Percentiles rank a stretch among this genome's conserved stretches.
Evolutionary conservation across 331 rosid species (phyloP).

Genomic region (Acacia pycnantha): DNA sequence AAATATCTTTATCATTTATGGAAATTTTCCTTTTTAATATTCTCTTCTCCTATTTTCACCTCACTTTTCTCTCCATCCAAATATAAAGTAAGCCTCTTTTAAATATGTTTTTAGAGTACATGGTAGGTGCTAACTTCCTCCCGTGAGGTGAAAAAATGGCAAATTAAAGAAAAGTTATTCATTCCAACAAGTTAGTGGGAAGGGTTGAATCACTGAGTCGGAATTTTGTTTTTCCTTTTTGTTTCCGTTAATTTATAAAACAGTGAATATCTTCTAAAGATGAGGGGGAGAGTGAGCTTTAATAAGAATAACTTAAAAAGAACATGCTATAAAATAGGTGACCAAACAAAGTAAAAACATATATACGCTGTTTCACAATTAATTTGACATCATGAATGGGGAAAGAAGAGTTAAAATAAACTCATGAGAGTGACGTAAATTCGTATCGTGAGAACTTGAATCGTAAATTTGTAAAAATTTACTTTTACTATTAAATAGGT

Average conservation of each 20-base stretch:
- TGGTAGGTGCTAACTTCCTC: no score
- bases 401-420: neutral
- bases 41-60: rapidly evolving
- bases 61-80: no score
- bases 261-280: neutral
- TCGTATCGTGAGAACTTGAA: no score
- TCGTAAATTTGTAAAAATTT: no score
- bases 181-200: no score
- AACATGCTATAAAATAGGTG: neutral
- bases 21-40: no score
- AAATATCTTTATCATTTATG: no score
- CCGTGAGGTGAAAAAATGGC: no score
- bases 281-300: neutral
- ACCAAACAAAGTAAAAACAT: neutral
- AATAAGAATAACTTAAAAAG: neutral
- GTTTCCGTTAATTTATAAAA: neutral
- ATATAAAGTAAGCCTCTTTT: no score
- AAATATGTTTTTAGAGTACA: neutral
- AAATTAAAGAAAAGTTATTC: no score
- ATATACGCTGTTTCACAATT: neutral
- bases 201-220: neutral
- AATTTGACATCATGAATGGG: neutral
- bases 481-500: no score
- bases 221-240: neutral
- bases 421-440: no score